A percentile compares a stretch with the other conserved stretches of the same genome.
Evolutionary conservation across 31 red algal genomes (phyloP).

Genomic region (Asparagopsis taxiformis): DNA sequence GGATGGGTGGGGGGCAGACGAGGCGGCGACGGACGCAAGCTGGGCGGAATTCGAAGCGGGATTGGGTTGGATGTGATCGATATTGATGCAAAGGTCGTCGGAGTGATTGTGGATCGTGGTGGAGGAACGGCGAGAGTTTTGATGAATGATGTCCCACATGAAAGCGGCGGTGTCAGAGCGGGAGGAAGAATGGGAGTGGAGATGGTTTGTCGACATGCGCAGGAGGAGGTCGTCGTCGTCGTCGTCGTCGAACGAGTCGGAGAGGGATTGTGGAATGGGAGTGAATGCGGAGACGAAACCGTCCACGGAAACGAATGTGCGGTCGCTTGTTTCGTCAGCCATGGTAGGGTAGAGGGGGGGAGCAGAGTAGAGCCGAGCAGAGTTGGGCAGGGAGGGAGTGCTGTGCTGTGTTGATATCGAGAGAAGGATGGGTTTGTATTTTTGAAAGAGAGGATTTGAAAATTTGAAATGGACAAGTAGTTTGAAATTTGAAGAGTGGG

Average conservation of each 20-base stretch:
- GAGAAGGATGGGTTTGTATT: background rate
- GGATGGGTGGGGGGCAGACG: too few relatives aligned
- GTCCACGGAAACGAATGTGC: background rate
- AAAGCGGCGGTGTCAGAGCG: background rate
- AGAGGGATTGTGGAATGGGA: background rate
- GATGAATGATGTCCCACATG: background rate
- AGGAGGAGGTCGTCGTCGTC: too few relatives aligned
- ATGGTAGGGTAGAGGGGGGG: background rate
- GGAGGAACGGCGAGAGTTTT: too few relatives aligned
- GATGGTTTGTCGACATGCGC: too few relatives aligned
- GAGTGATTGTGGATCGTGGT: too few relatives aligned
- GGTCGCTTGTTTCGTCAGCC: background rate
- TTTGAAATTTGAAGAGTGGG: too few relatives aligned
- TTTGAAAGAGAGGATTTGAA: background rate
- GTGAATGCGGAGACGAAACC: background rate
- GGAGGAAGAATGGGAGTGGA: background rate
- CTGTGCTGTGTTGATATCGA: background rate
- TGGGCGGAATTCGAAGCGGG: too few relatives aligned
- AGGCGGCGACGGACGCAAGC: too few relatives aligned
- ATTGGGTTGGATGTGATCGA: too few relatives aligned
- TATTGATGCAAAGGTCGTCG: too few relatives aligned
- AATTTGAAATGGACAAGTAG: background rate
- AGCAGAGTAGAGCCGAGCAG: background rate
- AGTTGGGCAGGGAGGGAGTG: background rate
- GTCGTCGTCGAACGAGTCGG: too few relatives aligned